Percentiles rank a stretch among this genome's conserved stretches.
Conservation (phyloP, 2,329 filamentous ascomycete genomes). For the Trichoderma sp. region DNA sequence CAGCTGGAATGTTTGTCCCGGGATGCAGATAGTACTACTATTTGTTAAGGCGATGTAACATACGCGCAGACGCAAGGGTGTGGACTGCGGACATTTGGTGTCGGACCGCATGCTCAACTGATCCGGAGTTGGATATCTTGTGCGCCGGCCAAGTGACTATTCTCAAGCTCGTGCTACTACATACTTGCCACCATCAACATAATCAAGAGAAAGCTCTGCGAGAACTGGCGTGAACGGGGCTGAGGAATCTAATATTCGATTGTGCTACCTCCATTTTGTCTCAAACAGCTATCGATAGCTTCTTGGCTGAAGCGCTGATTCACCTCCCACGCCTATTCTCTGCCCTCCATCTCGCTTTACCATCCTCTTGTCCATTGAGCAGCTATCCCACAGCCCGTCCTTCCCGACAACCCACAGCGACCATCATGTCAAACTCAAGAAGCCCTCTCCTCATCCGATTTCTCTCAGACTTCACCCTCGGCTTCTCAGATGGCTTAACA, state of each 20-base stretch:
- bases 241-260: background rate
- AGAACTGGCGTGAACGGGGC: background rate
- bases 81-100: background rate
- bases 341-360: background rate
- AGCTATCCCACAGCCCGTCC: background rate
- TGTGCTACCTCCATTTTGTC: background rate
- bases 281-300: background rate
- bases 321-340: background rate
- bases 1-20: background rate
- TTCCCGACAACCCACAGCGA: background rate
- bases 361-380: background rate
- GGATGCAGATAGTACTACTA: background rate
- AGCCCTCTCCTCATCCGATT: conserved; percentile 44
- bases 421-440: conserved; percentile 29
- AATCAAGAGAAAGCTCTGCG: background rate
- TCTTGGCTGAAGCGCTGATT: background rate
- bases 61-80: conserved; percentile 1
- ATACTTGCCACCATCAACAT: background rate
- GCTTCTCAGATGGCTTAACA: conserved; percentile 72
- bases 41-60: conserved; percentile 12
- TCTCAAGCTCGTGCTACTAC: background rate
- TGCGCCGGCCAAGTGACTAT: background rate
- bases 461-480: conserved; percentile 68
- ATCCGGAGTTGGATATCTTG: background rate
- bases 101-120: conserved; percentile 1